Base-by-base conservation (phyloP, 2,329 filamentous ascomycete species). In the Calonectria honghensis region DNA sequence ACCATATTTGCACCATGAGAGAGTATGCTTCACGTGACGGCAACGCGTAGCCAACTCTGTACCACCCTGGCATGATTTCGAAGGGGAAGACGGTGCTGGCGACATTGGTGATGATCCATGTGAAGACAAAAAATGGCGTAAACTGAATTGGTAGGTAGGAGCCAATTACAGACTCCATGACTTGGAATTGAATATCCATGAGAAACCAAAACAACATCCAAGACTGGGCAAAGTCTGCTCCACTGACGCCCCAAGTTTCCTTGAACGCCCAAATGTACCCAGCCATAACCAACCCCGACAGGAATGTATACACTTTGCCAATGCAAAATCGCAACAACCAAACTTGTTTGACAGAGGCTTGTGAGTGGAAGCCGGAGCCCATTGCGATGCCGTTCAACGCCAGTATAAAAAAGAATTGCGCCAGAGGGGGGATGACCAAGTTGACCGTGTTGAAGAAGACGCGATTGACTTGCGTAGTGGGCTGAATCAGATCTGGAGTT, bases 51-150 rank as follows among this genome's bases (percentile, higher is more conserved):
- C 68, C 68, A 11, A 70, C 18, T 24, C 72, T 45, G 20, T 73
- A 73, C 39, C 51, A 73, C 1, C 32, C 68, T 2, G 72, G 59
- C 27, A 65, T 67, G 16, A 73, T 54, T 37, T 73, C 72, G 24
- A 66, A 71, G 4, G 72, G 72, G 20, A 66, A 71, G 2, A 73
- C 61, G 3, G 68, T 61, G 35, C 68, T 67, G 4, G 72, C 68
- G 10, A 73, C 72, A 6, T 73, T 73, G 24, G 61, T 66, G 50
- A 73, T 73, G 7, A 73, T 71, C 72, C 72, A 73, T 2, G 68
- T 73, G 27, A 73, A 66, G 18, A 73, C 51, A 20, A 73, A 73
- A n/a, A 73, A 73, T 6, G 72, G 59, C 10, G 61, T 71, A 41
- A 61, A 71, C 9, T 57, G 37, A 27, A 71, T 66, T 16, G 72